A percentile compares a stretch with the other conserved stretches of the same genome.
phyloP scores from a whole-genome alignment of 2,329 filamentous ascomycete genomes.

The Claviceps paspali region DNA sequence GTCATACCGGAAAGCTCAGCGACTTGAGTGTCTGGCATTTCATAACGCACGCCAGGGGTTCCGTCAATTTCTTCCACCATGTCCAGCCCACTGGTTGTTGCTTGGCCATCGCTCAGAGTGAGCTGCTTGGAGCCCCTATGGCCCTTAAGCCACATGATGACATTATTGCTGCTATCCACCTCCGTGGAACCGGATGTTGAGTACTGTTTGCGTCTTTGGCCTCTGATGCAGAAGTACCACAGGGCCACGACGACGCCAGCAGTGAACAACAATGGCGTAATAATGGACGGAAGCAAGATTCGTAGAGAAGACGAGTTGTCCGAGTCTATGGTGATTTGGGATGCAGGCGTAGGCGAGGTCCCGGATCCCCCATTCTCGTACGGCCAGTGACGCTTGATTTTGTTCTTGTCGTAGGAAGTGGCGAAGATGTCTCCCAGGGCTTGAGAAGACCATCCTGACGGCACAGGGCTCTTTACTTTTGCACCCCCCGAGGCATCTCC shows the following conservation, averaged over 20 bases:
- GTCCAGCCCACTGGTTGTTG: not conserved
- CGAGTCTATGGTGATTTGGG: not conserved
- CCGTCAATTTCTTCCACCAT: not conserved
- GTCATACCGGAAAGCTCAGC: conserved; percentile 31
- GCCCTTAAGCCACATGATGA: conserved; percentile 37
- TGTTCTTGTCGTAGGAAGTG: conserved; percentile 37
- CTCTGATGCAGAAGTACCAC: conserved; percentile 36
- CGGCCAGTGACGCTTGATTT: conserved; percentile 45
- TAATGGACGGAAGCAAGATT: conserved; percentile 7
- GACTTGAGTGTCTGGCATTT: conserved; percentile 29
- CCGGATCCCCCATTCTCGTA: conserved; percentile 23
- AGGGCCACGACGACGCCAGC: conserved; percentile 25
- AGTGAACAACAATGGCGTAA: conserved; percentile 6
- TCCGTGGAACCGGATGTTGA: conserved; percentile 24
- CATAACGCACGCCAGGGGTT: conserved; percentile 10
- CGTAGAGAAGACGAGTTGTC: not conserved
- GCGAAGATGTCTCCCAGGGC: conserved; percentile 38
- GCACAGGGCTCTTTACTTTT: conserved; percentile 48
- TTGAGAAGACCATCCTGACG: conserved; percentile 37
- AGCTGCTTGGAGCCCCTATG: conserved; percentile 25
- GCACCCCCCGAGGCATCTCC: conserved; percentile 51
- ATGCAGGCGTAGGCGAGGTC: not conserved
- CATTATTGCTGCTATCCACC: conserved; percentile 30
- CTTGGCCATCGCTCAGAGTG: not conserved
- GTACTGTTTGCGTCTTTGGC: conserved; percentile 16